Evolutionary conservation across 768 basidiomycete species (phyloP).

Genomic region (Hemileccinum rubropunctum): DNA sequence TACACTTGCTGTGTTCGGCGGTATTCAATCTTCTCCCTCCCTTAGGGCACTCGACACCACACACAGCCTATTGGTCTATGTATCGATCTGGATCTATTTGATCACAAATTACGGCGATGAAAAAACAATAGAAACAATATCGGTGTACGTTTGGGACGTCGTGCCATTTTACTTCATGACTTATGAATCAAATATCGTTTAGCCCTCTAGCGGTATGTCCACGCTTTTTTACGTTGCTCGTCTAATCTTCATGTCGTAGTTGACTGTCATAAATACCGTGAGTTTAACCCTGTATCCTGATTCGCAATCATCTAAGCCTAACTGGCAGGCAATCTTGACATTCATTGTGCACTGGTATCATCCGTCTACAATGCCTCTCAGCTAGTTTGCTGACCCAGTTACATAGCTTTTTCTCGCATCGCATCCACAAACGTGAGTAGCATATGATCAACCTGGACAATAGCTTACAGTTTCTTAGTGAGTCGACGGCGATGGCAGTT

Average conservation of each 20-base stretch:
- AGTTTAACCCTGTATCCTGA: neutral
- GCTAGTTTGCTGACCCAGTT: neutral
- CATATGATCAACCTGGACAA: neutral
- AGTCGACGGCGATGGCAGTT: slow-evolving; percentile 29
- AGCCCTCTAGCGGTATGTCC: slow-evolving; percentile 28
- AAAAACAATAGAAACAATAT: slow-evolving; percentile 39
- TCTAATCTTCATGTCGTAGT: slow-evolving; percentile 10
- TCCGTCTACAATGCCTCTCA: neutral
- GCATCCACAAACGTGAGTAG: slow-evolving; percentile 40
- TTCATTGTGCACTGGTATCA: slow-evolving; percentile 47
- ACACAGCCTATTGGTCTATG: slow-evolving; percentile 41
- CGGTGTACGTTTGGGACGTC: slow-evolving; percentile 34
- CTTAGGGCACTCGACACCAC: slow-evolving; percentile 34
- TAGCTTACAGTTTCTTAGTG: slow-evolving; percentile 14
- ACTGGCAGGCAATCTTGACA: neutral
- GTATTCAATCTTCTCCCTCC: neutral
- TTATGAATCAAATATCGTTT: neutral
- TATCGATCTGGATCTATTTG: slow-evolving; percentile 43
- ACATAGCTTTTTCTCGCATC: slow-evolving; percentile 37
- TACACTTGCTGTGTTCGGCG: neutral
- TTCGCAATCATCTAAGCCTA: neutral
- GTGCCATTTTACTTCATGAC: no score
- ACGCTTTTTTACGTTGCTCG: neutral
- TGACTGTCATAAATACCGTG: slow-evolving; percentile 34
- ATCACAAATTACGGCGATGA: slow-evolving; percentile 42